Conservation (phyloP, 306 rosid genomes). For the Lotus japonicus region DNA sequence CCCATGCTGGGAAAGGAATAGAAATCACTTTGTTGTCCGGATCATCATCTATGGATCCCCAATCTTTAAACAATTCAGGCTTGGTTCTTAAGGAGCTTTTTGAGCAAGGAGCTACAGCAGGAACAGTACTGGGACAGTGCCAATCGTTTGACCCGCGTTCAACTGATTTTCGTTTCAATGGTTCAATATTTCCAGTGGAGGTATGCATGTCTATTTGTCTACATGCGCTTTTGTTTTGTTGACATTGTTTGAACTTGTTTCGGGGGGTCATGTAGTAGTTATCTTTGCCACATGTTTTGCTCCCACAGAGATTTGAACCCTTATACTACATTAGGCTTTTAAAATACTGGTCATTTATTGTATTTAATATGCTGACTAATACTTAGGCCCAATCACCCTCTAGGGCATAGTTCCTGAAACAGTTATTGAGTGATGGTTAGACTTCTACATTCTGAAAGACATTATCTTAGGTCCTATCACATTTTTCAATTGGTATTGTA, state of each 20-base stretch:
- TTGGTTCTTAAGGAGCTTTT: slow-evolving; percentile 79
- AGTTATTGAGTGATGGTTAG: neutral
- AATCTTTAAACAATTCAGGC: slow-evolving; percentile 49
- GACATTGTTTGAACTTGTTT: slow-evolving; percentile 1
- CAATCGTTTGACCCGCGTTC: slow-evolving; percentile 59
- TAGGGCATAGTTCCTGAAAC: neutral
- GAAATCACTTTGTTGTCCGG: slow-evolving; percentile 74
- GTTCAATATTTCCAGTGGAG: slow-evolving; percentile 44
- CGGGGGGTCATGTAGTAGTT: neutral
- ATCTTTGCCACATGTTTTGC: neutral
- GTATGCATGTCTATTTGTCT: slow-evolving; percentile 26
- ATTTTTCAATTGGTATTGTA: neutral
- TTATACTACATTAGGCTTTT: neutral
- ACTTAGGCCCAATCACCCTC: neutral
- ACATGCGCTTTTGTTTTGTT: neutral
- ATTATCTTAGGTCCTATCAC: neutral
- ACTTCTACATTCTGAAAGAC: neutral
- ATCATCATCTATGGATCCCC: slow-evolving; percentile 54
- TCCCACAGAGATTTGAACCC: neutral
- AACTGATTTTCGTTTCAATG: slow-evolving; percentile 41
- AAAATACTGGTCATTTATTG: neutral
- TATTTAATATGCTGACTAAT: neutral
- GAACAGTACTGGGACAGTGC: slow-evolving; percentile 44
- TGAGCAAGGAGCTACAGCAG: slow-evolving; percentile 56
- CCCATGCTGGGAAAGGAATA: slow-evolving; percentile 51